A percentile compares a stretch with the other conserved stretches of the same genome.
These are phyloP conservation scores for Apocynum venetum DNA, from an alignment of 257 asterid genomes.

Conservation along the genomic window DNA sequence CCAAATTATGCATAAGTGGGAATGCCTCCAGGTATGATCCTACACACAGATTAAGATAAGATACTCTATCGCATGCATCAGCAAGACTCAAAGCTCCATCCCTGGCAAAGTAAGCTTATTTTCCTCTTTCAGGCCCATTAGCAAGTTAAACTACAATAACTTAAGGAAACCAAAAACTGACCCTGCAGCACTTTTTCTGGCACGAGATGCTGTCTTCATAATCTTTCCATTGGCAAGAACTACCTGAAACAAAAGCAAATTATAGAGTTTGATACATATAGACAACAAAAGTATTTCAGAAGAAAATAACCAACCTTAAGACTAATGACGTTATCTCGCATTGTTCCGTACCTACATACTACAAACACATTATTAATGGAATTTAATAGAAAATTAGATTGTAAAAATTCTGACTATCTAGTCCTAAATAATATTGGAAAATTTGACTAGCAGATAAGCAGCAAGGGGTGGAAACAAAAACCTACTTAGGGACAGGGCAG, in stretches of 20 bases:
- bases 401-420: background rate
- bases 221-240: conserved; percentile 90
- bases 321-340: conserved; percentile 96
- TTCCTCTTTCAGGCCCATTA: background rate
- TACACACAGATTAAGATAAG: background rate
- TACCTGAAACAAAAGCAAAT: conserved; percentile 43
- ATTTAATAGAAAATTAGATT: conserved; percentile 18
- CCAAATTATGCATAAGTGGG: no score
- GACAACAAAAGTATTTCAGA: conserved; percentile 16
- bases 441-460: background rate
- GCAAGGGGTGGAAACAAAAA: background rate
- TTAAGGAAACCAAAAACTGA: conserved; percentile 27
- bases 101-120: background rate
- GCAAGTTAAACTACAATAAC: conserved; percentile 2
- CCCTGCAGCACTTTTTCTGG: conserved; percentile 99
- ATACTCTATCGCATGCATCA: background rate
- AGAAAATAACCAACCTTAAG: conserved; percentile 67
- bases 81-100: background rate
- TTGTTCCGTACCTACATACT: conserved; percentile 93
- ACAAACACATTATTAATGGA: conserved; percentile 39
- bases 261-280: conserved; percentile 18
- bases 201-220: conserved; percentile 93
- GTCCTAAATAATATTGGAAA: background rate
- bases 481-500: no score
- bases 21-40: background rate